These are phyloP conservation scores for Rauvolfia tetraphylla DNA, from an alignment of 257 asterid species.

Conservation along the genomic window DNA sequence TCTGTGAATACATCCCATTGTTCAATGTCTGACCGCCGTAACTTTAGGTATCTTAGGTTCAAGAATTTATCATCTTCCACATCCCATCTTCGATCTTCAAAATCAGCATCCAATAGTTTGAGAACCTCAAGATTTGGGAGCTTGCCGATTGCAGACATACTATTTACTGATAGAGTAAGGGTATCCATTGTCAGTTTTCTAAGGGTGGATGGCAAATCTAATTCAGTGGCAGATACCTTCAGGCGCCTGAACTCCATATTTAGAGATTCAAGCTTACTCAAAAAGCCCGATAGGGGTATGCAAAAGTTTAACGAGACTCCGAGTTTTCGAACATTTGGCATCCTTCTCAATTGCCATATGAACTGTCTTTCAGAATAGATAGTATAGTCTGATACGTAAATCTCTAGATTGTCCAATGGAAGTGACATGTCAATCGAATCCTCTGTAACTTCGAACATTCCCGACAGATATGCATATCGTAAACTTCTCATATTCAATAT, in stretches of 20 bases:
- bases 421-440: not conserved
- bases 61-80: conserved; percentile 13
- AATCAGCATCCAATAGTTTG: not conserved
- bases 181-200: not conserved
- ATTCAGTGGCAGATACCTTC: not conserved
- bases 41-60: conserved; percentile 6
- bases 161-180: not conserved
- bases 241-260: not conserved
- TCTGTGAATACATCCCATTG: conserved; percentile 6
- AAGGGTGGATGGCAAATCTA: not conserved
- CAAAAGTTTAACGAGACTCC: not conserved
- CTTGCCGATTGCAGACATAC: conserved; percentile 4
- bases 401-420: not conserved
- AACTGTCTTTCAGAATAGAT: not conserved
- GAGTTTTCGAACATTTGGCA: conserved; percentile 6
- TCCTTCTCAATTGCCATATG: not conserved
- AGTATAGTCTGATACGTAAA: not conserved
- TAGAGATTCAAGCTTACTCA: conserved; percentile 5
- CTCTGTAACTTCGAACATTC: not conserved
- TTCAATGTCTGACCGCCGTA: not conserved
- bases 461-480: not conserved
- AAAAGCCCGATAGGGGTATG: not conserved
- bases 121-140: conserved; percentile 15
- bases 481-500: not conserved
- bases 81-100: conserved; percentile 10